Evolutionary conservation across 805 yeast genomes (phyloP).

Genomic region (Pichia kluyveri): DNA sequence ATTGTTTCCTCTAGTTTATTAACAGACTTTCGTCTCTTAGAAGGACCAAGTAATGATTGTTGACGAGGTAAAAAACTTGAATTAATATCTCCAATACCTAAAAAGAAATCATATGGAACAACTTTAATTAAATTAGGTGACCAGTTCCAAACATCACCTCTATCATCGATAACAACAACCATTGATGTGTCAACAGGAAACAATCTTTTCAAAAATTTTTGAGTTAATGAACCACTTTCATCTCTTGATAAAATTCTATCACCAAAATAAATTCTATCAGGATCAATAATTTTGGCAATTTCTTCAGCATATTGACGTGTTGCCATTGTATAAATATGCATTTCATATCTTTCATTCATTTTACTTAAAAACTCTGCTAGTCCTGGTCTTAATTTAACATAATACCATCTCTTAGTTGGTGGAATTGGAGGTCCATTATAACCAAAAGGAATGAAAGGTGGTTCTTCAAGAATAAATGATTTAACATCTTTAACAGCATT

Average conservation of each 20-base stretch:
- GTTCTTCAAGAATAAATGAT: constrained; percentile 72
- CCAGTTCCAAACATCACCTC: constrained; percentile 99
- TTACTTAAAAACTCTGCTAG: constrained; percentile 59
- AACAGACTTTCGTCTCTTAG: constrained; percentile 48
- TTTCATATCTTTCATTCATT: constrained; percentile 61
- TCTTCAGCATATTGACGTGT: constrained; percentile 87
- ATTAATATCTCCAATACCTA: constrained; percentile 95
- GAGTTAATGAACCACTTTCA: constrained; percentile 88
- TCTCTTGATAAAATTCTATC: constrained; percentile 88
- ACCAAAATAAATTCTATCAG: constrained; percentile 77
- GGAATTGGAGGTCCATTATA: constrained; percentile 55
- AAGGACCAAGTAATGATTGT: constrained; percentile 48
- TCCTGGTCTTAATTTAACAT: constrained; percentile 89
- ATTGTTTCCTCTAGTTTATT: constrained; percentile 44
- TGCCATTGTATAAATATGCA: constrained; percentile 98
- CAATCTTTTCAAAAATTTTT: constrained; percentile 75
- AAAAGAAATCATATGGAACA: constrained; percentile 91
- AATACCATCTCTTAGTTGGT: constrained; percentile 70
- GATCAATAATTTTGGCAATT: constrained; percentile 87
- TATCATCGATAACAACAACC: constrained; percentile 94
- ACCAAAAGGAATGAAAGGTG: constrained; percentile 45
- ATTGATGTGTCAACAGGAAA: constrained; percentile 94
- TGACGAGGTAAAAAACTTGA: constrained; percentile 86
- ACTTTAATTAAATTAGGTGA: constrained; percentile 84
- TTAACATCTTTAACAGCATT: constrained; percentile 76